Base-by-base conservation (phyloP, 352 stramenopile species). In the Peronospora destructor region DNA sequence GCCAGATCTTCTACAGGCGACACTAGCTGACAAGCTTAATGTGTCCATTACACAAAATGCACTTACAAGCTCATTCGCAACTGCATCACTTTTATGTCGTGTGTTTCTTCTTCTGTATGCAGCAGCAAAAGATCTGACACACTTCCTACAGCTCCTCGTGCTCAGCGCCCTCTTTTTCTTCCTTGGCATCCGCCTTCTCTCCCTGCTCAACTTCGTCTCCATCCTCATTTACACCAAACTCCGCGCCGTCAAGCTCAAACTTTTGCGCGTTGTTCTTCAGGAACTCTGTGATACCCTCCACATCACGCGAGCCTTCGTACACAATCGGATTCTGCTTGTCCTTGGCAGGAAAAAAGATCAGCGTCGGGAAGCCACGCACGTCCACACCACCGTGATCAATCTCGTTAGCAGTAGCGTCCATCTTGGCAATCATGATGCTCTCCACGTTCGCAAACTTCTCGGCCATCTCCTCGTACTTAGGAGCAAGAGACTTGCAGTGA, bases 351-450 rank as follows among this genome's bases (percentile, higher is more conserved):
- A 97, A 97, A 69, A 97, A 97, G 47, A 96, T 74, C 34, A 98
- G 71, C 40, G 94, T 98, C 30, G 94, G 94, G 87, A 98, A 98
- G 23, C 91, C 92, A 48, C 83, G 76, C 55, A 98, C 80, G 30
- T 94, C 74, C 25, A 97, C 84, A 28, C 77, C 76, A 4, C 78
- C 58, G 68, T 93, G 68, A 73, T 97, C 91, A 25, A 98, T 76
- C 67, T 98, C 94, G 73, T 98, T 98, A 45, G 88, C 88, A 2
- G 91, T 97, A 29, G 89, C 76, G 63, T 98, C 94, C 65, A 98
- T 97, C 87, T 97, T 97, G 55, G 81, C 91, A 59, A 98, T 96
- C 34, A 97, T 51, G 35, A 98, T 85, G 57, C 76, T 91, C 53
- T 96, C 82, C 26, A 95, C 85, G 45, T 94, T 76, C 2, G 80